phyloP scores from a whole-genome alignment of 2,329 filamentous ascomycete genomes.

The Orbilia javanica region DNA sequence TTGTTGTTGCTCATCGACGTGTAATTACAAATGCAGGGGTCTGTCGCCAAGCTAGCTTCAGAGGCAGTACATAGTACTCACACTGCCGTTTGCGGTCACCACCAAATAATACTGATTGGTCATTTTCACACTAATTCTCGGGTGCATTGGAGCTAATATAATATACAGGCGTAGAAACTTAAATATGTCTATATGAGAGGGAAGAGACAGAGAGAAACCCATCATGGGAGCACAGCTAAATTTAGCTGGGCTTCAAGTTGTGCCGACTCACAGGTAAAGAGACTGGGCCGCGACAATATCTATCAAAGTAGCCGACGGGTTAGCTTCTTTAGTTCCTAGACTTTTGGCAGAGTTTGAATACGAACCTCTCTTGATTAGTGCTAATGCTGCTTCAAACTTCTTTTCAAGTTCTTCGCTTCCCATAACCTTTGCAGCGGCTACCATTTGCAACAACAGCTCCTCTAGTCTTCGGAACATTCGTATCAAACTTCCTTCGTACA shows the following conservation, averaged over 20 bases:
- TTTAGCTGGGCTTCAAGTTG: no score
- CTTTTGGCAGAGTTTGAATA: background rate
- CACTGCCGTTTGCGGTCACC: no score
- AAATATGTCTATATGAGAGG: background rate
- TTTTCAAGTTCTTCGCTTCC: conserved; percentile 91
- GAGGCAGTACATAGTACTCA: no score
- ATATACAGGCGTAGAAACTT: background rate
- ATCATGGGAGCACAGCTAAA: background rate
- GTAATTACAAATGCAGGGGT: conserved; percentile 28
- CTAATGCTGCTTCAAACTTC: conserved; percentile 89
- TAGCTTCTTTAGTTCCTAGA: background rate
- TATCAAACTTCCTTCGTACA: conserved; percentile 96
- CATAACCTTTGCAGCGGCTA: conserved; percentile 96
- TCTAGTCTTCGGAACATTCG: conserved; percentile 95
- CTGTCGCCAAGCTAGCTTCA: conserved; percentile 13
- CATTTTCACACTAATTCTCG: background rate
- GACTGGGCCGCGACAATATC: conserved; percentile 97
- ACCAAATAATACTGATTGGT: background rate
- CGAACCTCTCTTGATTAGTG: conserved; percentile 78
- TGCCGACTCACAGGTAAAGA: conserved; percentile 78
- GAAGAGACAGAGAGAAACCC: background rate
- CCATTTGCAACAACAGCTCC: conserved; percentile 93
- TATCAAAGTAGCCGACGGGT: conserved; percentile 28
- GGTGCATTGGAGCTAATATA: background rate
- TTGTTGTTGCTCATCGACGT: conserved; percentile 53